Evolutionary conservation across 345 rosid genomes (phyloP), one percentile per base, ranked within the genome.

Genomic region (Ailanthus altissimus): DNA sequence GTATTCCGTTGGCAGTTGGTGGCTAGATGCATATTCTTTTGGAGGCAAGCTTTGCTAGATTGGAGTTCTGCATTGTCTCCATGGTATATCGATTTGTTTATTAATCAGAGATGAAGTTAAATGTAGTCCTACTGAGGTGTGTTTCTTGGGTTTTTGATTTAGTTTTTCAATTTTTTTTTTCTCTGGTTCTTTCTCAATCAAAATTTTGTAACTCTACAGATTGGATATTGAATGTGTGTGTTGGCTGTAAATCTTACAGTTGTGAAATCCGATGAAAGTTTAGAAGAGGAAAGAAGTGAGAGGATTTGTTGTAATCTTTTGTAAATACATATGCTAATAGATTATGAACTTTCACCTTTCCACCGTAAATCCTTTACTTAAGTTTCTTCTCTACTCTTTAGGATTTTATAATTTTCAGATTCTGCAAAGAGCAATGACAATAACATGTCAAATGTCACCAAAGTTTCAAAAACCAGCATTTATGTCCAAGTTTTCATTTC

Each of bases 1-100:
- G 73, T 67, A 61, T 69, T 71, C 67, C 81, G 84, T 81, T 79
- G 85, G 87, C 73, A 36, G 77, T 75, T 67, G 78, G 67, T 78
- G 79, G 75, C 46, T 82, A 82, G 86, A 79, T 70, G 76, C 83
- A 68, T 82, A 94, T 94, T 92, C 97, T 94, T 94, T 64, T 60
- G 85, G 92, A 80, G 91, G 88, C 81, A 74, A 82, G 89, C 83
- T 78, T 59, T 81, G 63, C 72, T 72, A 61, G 80, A 72, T 82
- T 77, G 82, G 73, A 75, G 74, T 66, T 76, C 53, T 74, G 81
- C 74, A 50, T 77, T 73, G 85, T 81, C 90, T 81, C 85, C 89
- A 63, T 57, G 87, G 87, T 83, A 75, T 81, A 85, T 83, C 78
- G 74, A 82, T 87, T 85, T 83, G 87, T 81, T 85, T 57, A 81